Evolutionary conservation across 2,329 filamentous ascomycete species (phyloP), one percentile per base, ranked within the genome.

Genomic region (Xylaria sp.): DNA sequence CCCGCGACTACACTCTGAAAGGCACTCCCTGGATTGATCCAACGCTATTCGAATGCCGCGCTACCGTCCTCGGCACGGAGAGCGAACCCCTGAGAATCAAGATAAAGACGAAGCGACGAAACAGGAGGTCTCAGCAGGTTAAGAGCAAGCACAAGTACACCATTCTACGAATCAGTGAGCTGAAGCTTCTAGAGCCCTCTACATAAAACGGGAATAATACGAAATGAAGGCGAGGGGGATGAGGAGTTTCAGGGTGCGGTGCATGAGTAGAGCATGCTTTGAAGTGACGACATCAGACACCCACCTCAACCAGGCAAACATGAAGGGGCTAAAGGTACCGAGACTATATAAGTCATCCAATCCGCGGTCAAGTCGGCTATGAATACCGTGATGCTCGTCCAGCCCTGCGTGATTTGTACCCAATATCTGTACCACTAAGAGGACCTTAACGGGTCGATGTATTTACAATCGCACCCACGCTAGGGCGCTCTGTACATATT

Each of bases 141-240:
- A 90, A 86, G 82, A 97, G 93, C 84, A 97, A 99, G 86, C 93
- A 97, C 78, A 86, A 88, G 75, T 97, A 92, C 80, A 99, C 96
- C 2, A 87, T 97, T 25, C 77, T 99, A 80, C 86, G 90, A 76
- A 91, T 99, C 70, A 91, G 91, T 77, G 92, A 98, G 80, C 77
- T 98, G 69, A 90, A 87, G 77, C 85, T 97, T 65, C 31, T 73
- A 7, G 71, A 69, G 9, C 71, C 73, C 3, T 15, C 65, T 11
- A 33, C 39, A 10, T 66, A 17, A 66, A 55, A 20, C n/a, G 15
- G n/a, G 20, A 57, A 33, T 31, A 13, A 15, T 22, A 22, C n/a
- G 31, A 47, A 20, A 20, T 15, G 31, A 39, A 42, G 11, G 17
- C 5, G 25, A 49, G 4, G 25, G 15, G 15, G 27, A 33, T 17